These are phyloP conservation scores for Eudorina sp. DNA, from an alignment of 139 green algal genomes.

Conservation along the genomic window DNA sequence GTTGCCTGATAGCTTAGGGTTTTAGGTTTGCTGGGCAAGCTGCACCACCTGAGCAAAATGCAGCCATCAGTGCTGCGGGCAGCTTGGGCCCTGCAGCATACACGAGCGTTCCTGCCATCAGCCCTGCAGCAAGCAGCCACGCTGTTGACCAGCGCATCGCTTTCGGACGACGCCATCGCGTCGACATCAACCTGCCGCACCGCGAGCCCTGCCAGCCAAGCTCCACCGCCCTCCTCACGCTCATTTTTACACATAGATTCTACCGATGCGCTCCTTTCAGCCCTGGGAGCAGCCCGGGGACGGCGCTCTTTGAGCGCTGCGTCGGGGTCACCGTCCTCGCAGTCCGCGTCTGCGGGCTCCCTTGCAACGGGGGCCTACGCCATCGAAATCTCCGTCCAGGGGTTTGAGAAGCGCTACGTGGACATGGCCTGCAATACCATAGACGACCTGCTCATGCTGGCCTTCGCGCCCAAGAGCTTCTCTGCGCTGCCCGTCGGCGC, in stretches of 20 bases:
- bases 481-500: not conserved
- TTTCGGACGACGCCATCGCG: not conserved
- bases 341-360: not conserved
- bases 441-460: conserved; percentile 53
- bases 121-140: not conserved
- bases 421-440: conserved; percentile 52
- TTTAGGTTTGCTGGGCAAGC: too few species aligned
- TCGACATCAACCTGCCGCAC: not conserved
- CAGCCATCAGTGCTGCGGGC: conserved; percentile 17
- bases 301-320: not conserved
- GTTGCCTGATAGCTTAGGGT: too few species aligned
- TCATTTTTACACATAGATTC: too few species aligned
- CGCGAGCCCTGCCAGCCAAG: too few species aligned
- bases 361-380: conserved; percentile 7
- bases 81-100: not conserved
- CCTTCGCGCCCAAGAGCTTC: conserved; percentile 55
- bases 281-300: too few species aligned
- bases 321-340: not conserved
- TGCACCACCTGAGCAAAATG: too few species aligned
- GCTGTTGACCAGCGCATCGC: not conserved
- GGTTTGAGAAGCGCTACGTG: conserved; percentile 62
- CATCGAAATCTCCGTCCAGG: conserved; percentile 42
- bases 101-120: not conserved
- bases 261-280: too few species aligned
- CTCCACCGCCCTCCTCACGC: too few species aligned